Evolutionary conservation across 176 grass and related monocot genomes (phyloP), one percentile per base, ranked within the genome.

Genomic region (Alloteropsis semialata): DNA sequence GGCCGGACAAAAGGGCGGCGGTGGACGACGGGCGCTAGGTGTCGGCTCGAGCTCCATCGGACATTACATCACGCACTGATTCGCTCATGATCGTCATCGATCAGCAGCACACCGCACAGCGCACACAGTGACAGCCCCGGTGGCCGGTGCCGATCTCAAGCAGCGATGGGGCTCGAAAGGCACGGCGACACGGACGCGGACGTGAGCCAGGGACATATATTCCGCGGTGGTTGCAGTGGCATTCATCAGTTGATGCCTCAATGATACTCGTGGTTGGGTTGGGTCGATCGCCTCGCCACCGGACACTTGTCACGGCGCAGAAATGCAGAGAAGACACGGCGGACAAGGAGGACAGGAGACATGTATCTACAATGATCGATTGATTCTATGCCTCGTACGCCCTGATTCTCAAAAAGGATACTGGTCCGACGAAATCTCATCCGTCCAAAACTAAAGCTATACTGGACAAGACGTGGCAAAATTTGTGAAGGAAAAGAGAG

Each of bases 31-130:
- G 50, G 12, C 3, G 55, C 55, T 56, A 56, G 53, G 53, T 56
- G 53, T 56, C 53, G 1, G 53, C 53, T 25, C 22, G 22, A 25
- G 24, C 69, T 16, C 25, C 57, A 80, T 74, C 69, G 27, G 36
- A 56, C 34, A 16, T 36, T 67, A 19, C 70, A 67, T 74, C 34
- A 10, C 78, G 76, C 76, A 79, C 34, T 45, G 60, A 87, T 81
- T 72, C 79, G 74, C 19, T 22, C 59, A 8, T 72, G 79, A 8
- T 42, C 25, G 17, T 9, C 67, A 51, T 24, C 45, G 2, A 29
- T 36, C 69, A 18, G 34, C 34, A 3, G n/a, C 55, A 12, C n/a
- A n/a, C n/a, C n/a, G n/a, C n/a, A n/a, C n/a, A n/a, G n/a, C n/a
- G n/a, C n/a, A n/a, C n/a, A n/a, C n/a, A n/a, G n/a, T n/a, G n/a